These are phyloP conservation scores for Syzygium oleosum DNA, from an alignment of 345 rosid species.

Conservation along the genomic window DNA sequence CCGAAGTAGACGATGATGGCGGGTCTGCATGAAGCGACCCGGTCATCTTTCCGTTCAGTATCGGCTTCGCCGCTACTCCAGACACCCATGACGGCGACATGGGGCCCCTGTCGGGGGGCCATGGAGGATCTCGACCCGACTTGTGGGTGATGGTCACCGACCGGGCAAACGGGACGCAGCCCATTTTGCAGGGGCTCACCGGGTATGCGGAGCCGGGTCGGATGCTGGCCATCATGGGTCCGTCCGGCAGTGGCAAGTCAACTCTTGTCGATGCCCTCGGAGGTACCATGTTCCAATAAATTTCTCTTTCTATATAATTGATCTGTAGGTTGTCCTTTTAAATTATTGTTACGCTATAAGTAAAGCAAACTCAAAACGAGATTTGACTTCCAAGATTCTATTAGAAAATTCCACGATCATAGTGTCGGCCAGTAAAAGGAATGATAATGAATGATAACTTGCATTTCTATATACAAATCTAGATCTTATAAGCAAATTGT, in stretches of 20 bases:
- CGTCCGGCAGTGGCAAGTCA: conserved; percentile 50
- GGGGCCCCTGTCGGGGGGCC: background rate
- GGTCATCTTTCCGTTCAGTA: background rate
- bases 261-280: conserved; percentile 44
- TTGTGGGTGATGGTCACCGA: conserved; percentile 24
- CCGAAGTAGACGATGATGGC: background rate
- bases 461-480: background rate
- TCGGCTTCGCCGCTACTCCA: background rate
- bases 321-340: background rate
- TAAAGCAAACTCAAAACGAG: background rate
- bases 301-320: background rate
- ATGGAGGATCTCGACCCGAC: background rate
- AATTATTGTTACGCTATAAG: background rate
- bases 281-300: conserved; percentile 6
- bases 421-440: no score
- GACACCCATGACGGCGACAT: background rate
- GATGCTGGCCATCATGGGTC: conserved; percentile 44
- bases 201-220: conserved; percentile 37
- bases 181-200: conserved; percentile 21
- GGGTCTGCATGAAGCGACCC: background rate
- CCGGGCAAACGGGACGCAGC: conserved; percentile 2
- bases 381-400: background rate
- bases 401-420: background rate
- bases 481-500: background rate
- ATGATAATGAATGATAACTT: background rate